Percentiles rank a stretch among this genome's conserved stretches.
These are phyloP conservation scores for Camelina sativa DNA, from an alignment of 345 rosid species.

Conservation along the genomic window DNA sequence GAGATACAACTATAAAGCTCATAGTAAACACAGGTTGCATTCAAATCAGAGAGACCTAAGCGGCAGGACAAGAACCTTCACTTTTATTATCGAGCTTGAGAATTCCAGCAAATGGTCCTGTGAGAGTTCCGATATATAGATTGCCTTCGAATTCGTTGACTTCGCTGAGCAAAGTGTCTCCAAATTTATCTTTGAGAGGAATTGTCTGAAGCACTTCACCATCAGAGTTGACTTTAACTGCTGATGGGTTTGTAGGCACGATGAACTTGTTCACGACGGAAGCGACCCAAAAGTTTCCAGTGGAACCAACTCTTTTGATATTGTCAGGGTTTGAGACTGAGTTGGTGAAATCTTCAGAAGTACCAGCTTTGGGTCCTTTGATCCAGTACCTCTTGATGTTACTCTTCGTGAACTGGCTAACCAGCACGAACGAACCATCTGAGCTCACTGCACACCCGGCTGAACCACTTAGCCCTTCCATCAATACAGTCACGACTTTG, in stretches of 20 bases:
- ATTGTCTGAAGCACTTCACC: constrained; percentile 42
- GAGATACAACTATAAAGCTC: not conserved
- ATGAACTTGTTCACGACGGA: constrained; percentile 41
- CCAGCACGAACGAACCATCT: constrained; percentile 42
- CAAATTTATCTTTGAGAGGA: constrained; percentile 38
- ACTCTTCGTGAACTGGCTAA: constrained; percentile 43
- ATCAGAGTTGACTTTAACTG: constrained; percentile 41
- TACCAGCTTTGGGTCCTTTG: constrained; percentile 44
- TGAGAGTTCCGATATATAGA: constrained; percentile 38
- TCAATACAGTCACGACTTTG: constrained; percentile 32
- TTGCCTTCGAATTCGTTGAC: constrained; percentile 39
- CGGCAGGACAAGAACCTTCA: constrained; percentile 4
- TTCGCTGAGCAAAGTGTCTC: constrained; percentile 45
- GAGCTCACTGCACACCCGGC: constrained; percentile 45
- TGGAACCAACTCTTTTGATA: constrained; percentile 42
- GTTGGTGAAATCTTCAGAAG: constrained; percentile 43
- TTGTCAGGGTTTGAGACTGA: constrained; percentile 41
- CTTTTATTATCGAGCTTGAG: constrained; percentile 35
- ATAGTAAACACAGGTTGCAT: not conserved
- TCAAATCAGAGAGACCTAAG: not conserved
- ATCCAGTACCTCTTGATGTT: constrained; percentile 47
- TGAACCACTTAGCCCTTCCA: constrained; percentile 44
- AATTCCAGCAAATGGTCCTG: constrained; percentile 44
- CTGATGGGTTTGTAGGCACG: constrained; percentile 42
- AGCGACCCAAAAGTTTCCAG: constrained; percentile 46